Conservation (phyloP, 2,329 filamentous ascomycete genomes). For the Colletotrichum echinochloae region DNA sequence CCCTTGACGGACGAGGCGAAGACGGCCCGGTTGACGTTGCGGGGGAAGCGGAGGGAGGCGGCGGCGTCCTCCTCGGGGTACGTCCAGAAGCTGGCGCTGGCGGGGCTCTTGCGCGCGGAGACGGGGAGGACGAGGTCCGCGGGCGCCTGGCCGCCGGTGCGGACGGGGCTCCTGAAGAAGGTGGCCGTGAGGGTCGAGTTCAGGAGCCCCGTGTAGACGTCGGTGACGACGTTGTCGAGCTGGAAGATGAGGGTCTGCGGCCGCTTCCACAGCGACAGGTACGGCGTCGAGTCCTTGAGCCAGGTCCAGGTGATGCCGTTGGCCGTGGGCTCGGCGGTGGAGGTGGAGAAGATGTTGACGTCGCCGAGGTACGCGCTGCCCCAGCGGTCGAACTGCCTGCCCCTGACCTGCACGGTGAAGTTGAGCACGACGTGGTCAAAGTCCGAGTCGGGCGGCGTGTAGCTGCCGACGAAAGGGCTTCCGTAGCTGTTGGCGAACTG, state of each 20-base stretch:
- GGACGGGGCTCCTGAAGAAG: conserved; percentile 68
- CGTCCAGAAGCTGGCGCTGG: conserved; percentile 73
- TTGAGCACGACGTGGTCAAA: conserved; percentile 85
- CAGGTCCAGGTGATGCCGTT: conserved; percentile 81
- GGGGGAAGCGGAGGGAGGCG: conserved; percentile 70
- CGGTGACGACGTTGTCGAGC: conserved; percentile 77
- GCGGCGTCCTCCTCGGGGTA: conserved; percentile 73
- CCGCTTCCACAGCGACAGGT: conserved; percentile 74
- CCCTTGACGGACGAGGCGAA: conserved; percentile 81
- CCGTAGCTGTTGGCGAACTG: conserved; percentile 80
- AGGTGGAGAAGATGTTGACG: conserved; percentile 83
- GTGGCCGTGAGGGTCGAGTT: conserved; percentile 80
- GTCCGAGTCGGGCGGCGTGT: conserved; percentile 73
- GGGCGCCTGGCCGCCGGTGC: conserved; percentile 54
- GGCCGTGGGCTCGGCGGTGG: conserved; percentile 78
- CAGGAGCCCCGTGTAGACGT: conserved; percentile 78
- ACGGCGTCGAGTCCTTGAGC: conserved; percentile 82
- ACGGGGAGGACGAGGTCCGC: conserved; percentile 78
- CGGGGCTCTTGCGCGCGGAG: conserved; percentile 63
- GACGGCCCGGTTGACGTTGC: conserved; percentile 76
- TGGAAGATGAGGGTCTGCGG: conserved; percentile 85
- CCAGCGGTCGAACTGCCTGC: conserved; percentile 81
- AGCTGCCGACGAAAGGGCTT: conserved; percentile 75
- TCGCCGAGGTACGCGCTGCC: conserved; percentile 81
- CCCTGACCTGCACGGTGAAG: conserved; percentile 77